phyloP scores from a whole-genome alignment of 441 rosid species.

The Jatropha podagrica region DNA sequence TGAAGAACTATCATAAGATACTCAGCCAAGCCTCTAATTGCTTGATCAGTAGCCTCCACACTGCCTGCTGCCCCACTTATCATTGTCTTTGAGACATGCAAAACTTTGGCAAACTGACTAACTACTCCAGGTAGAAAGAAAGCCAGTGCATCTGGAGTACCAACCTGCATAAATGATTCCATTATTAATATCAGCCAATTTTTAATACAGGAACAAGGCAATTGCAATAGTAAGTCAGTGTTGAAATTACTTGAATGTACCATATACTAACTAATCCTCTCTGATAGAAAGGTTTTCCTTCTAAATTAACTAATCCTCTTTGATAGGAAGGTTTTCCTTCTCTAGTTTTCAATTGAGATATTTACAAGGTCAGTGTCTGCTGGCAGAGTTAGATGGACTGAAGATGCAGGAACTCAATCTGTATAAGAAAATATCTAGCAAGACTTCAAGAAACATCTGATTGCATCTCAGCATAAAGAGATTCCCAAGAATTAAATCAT shows the following conservation, averaged over 20 bases:
- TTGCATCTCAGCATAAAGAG: conserved; percentile 6
- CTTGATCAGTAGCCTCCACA: conserved; percentile 79
- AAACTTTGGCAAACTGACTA: conserved; percentile 84
- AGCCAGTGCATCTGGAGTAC: conserved; percentile 87
- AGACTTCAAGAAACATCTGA: neutral
- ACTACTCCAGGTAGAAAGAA: conserved; percentile 96
- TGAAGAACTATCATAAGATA: conserved; percentile 84
- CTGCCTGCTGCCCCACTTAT: conserved; percentile 96
- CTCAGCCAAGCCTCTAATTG: conserved; percentile 89
- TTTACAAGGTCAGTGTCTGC: neutral
- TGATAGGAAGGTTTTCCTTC: neutral
- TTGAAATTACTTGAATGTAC: conserved; percentile 6
- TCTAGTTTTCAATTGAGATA: neutral
- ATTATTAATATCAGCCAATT: conserved; percentile 18
- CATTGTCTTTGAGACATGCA: conserved; percentile 73
- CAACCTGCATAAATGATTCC: conserved; percentile 54
- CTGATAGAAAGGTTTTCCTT: neutral
- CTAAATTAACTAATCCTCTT: neutral
- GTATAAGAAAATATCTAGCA: neutral
- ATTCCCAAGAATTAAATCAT: conserved; percentile 1
- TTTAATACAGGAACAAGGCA: conserved; percentile 8
- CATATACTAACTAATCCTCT: conserved; percentile 1
- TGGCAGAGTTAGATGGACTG: neutral
- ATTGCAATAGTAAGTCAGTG: conserved; percentile 7
- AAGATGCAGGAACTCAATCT: neutral